A percentile compares a stretch with the other conserved stretches of the same genome.
Conservation (phyloP, 1,284 basidiomycete genomes). For the Vanrija sp. region DNA sequence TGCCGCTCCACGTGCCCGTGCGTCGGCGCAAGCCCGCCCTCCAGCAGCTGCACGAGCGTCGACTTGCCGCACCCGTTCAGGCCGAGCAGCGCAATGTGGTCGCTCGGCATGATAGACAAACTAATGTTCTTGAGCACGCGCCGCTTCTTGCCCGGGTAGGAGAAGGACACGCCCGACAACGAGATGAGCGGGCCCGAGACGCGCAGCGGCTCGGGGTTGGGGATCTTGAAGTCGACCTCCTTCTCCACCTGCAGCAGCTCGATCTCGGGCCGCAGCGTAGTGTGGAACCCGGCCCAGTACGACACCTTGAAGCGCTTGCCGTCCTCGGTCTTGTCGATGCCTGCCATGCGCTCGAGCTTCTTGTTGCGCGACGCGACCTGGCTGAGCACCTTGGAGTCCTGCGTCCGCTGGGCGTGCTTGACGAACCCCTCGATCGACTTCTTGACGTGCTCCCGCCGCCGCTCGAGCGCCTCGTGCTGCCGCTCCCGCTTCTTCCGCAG, state of each 20-base stretch:
- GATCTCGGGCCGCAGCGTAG: slow-evolving; percentile 53
- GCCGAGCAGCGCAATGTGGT: slow-evolving; percentile 60
- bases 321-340: slow-evolving; percentile 54
- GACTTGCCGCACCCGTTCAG: slow-evolving; percentile 59
- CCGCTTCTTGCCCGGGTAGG: slow-evolving; percentile 47
- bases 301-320: slow-evolving; percentile 60
- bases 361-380: slow-evolving; percentile 59
- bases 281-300: slow-evolving; percentile 56
- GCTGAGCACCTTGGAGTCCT: slow-evolving; percentile 17
- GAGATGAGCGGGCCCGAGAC: slow-evolving; percentile 57
- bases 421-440: slow-evolving; percentile 16
- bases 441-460: slow-evolving; percentile 54
- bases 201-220: slow-evolving; percentile 51
- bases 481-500: slow-evolving; percentile 52
- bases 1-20: slow-evolving; percentile 60
- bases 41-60: slow-evolving; percentile 60
- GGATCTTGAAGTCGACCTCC: slow-evolving; percentile 54
- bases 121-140: slow-evolving; percentile 56
- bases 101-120: slow-evolving; percentile 58
- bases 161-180: slow-evolving; percentile 54
- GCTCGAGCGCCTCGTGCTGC: slow-evolving; percentile 58
- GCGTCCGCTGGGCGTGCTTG: slow-evolving; percentile 10
- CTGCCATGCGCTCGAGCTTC: slow-evolving; percentile 61
- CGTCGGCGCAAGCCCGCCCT: slow-evolving; percentile 55
- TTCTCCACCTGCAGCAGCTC: slow-evolving; percentile 55